Percentiles rank a stretch among this genome's conserved stretches.
Conservation (phyloP, 805 yeast genomes). For the Alloascoidea africana region DNA sequence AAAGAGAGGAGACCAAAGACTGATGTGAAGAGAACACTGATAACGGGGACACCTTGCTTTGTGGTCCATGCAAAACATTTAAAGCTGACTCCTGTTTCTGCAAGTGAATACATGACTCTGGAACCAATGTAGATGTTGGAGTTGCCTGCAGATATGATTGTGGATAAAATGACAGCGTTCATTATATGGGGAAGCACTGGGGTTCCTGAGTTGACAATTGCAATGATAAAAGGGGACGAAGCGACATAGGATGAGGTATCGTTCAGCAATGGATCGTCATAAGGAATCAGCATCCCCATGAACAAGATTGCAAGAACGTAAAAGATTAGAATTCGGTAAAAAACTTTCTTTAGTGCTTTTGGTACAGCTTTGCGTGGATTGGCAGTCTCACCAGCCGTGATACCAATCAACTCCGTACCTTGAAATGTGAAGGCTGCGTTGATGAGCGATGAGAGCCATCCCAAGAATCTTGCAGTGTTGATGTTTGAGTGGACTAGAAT, state of each 20-base stretch:
- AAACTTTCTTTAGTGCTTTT: constrained; percentile 53
- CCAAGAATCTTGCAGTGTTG: constrained; percentile 48
- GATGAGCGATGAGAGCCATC: constrained; percentile 55
- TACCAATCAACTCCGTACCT: constrained; percentile 66
- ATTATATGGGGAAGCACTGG: constrained; percentile 50
- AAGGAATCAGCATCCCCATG: constrained; percentile 59
- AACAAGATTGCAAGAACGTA: constrained; percentile 52
- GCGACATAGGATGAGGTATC: too few species aligned
- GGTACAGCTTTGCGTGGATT: constrained; percentile 62
- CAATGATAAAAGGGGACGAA: constrained; percentile 65
- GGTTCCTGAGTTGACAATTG: constrained; percentile 63
- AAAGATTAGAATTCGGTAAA: constrained; percentile 48
- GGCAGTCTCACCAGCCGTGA: constrained; percentile 59
- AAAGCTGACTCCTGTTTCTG: constrained; percentile 45
- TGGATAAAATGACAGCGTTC: constrained; percentile 51
- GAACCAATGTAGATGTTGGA: constrained; percentile 63
- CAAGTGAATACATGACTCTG: constrained; percentile 49
- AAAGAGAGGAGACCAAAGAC: constrained; percentile 50
- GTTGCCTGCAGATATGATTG: constrained; percentile 69
- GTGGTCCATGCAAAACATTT: constrained; percentile 32
- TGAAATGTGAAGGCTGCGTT: constrained; percentile 72
- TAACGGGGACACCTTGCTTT: constrained; percentile 44
- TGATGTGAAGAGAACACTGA: constrained; percentile 41
- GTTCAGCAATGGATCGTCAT: constrained; percentile 37
- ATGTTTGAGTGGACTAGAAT: too few species aligned